Evolutionary conservation across 495 filamentous ascomycete species (phyloP), one percentile per base, ranked within the genome.

Genomic region (Aeminium ludgeri): DNA sequence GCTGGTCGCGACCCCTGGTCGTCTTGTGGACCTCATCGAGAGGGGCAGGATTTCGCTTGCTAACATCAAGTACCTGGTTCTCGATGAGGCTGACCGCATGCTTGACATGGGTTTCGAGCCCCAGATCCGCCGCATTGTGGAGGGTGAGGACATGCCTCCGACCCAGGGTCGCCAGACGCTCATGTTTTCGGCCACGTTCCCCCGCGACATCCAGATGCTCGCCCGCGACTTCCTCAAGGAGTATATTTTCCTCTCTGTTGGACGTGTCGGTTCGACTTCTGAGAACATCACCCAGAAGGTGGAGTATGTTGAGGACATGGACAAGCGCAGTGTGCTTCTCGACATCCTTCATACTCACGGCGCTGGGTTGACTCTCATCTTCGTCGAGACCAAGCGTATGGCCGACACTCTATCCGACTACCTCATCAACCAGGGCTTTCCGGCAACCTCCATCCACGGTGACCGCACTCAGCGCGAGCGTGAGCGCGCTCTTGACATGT

Each of bases 91-190:
- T 61, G 89, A 97, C 68, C 91, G 91, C 61, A 96, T 97, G 89
- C 67, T 97, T 72, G 89, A 97, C 68, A 96, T 97, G 89, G 89
- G 89, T 80, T 97, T 97, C 71, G 89, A 97, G 69, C 89, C 89
- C 53, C 89, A 97, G 64, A 95, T 97, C 59, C 86, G 89, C 50
- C 80, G 89, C 50, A 96, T 97, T 52, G 86, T 97, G 18, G 86
- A 97, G 63, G 83, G 82, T 46, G 89, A 94, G 64, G 89, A 97
- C 57, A 95, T 96, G 89, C 89, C 91, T 28, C 62, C 65, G 34
- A 82, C 85, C 46, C 67, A 80, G 43, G 64, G 69, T 52, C 85
- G 91, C 55, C 91, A 96, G 63, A 94, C 89, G 31, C 86, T 97
- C 67, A 97, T 97, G 89, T 97, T 97, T 62, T 96, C 86, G 17